A percentile compares a stretch with the other conserved stretches of the same genome.
These are phyloP conservation scores for Schizonepeta tenuifolia DNA, from an alignment of 257 asterid species.

Conservation along the genomic window DNA sequence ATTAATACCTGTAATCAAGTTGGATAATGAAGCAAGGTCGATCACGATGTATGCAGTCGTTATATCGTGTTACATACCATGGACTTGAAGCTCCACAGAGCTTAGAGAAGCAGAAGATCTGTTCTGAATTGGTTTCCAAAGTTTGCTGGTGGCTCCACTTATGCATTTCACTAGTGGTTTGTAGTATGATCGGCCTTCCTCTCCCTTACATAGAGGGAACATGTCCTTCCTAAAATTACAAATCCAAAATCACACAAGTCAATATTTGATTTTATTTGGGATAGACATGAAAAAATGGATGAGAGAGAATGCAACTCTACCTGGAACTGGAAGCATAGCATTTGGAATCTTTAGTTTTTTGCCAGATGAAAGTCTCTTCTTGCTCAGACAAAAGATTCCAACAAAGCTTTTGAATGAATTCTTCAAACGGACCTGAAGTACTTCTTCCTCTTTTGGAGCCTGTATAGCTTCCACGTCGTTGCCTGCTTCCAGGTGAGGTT, in stretches of 20 bases:
- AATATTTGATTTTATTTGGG: background rate
- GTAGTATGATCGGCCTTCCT: slow-evolving; percentile 69
- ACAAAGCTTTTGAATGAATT: slow-evolving; percentile 64
- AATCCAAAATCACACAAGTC: background rate
- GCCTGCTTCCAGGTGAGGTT: slow-evolving; percentile 75
- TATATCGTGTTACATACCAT: slow-evolving; percentile 10
- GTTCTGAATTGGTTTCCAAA: slow-evolving; percentile 77
- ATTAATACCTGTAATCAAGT: slow-evolving; percentile 51
- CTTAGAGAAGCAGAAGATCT: slow-evolving; percentile 51
- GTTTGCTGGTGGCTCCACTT: slow-evolving; percentile 66
- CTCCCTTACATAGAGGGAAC: slow-evolving; percentile 75
- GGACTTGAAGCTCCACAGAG: slow-evolving; percentile 54
- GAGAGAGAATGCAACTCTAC: background rate
- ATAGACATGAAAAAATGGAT: background rate
- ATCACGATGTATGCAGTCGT: too few species aligned
- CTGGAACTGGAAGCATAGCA: slow-evolving; percentile 72
- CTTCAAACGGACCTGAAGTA: slow-evolving; percentile 43
- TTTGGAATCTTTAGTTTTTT: slow-evolving; percentile 66
- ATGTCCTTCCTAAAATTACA: background rate
- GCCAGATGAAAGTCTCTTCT: slow-evolving; percentile 89
- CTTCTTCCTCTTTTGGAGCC: background rate
- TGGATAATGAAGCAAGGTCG: background rate
- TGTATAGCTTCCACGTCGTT: slow-evolving; percentile 46
- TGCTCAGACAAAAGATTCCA: slow-evolving; percentile 79
- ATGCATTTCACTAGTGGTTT: slow-evolving; percentile 70